Evolutionary conservation across 768 basidiomycete genomes (phyloP).

Genomic region (Podaxis carcinomalis): DNA sequence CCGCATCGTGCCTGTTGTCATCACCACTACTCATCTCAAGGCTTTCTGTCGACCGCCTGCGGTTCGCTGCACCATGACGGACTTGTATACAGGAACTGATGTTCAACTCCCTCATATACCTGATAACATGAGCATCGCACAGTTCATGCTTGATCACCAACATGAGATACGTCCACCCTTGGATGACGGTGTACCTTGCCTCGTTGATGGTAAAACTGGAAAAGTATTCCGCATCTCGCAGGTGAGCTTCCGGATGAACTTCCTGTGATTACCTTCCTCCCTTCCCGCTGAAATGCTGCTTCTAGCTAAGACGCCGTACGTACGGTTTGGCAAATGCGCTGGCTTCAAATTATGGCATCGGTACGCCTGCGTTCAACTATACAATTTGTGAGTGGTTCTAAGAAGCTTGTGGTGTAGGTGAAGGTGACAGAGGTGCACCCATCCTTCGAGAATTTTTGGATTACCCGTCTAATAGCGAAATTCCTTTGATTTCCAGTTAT

Average conservation of each 20-base stretch:
- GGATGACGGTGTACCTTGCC: conserved; percentile 36
- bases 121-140: conserved; percentile 50
- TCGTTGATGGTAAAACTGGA: conserved; percentile 44
- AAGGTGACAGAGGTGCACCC: conserved; percentile 17
- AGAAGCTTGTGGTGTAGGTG: conserved; percentile 1
- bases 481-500: conserved; percentile 31
- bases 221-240: conserved; percentile 27
- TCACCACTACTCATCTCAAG: conserved; percentile 4
- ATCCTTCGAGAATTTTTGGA: background rate
- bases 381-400: background rate
- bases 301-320: conserved; percentile 19
- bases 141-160: conserved; percentile 50
- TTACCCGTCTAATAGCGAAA: background rate
- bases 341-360: conserved; percentile 24
- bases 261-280: background rate
- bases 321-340: conserved; percentile 34
- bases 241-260: background rate
- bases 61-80: conserved; percentile 20
- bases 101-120: conserved; percentile 37
- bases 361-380: conserved; percentile 9
- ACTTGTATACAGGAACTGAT: conserved; percentile 21
- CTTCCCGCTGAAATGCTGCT: background rate
- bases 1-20: conserved; percentile 1
- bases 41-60: background rate
- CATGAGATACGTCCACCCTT: conserved; percentile 37